Base-by-base conservation (phyloP, 2,329 filamentous ascomycete species). In the Ophiocordyceps sinensis region DNA sequence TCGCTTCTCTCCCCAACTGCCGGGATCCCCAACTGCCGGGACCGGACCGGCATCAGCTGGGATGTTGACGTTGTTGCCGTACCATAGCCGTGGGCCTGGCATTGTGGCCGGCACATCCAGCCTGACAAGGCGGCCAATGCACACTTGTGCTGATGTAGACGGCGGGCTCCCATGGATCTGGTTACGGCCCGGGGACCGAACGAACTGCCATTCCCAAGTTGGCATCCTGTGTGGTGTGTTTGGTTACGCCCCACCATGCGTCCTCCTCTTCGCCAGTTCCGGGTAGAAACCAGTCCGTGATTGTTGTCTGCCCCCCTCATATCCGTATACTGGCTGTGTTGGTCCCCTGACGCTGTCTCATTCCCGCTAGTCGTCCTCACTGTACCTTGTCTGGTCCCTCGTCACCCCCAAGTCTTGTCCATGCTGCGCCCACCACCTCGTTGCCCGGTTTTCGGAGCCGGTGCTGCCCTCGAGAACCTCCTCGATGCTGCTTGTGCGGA, bases 401-500 rank as follows among this genome's bases (percentile, higher is more conserved):
- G 82, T 79, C 34, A 91, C 69, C 1, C 85, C 83, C 40, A 93
- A 60, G 53, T 91, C 89, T 46, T 93, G 63, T 0, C 85, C 86
- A 50, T 91, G 89, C 48, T 71, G 66, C 21, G 84, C 82, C 89
- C 89, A 96, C 89, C 89, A 96, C 47, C 73, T 70, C 43, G 85
- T 68, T 15, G 94, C 85, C 31, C 73, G 72, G 48, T 79, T 76
- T 46, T 86, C 82, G 41, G 48, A 79, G 9, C 74, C 75, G 39
- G 89, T 75, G 19, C 85, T 85, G 56, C 94, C 88, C 57, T 95
- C 88, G 32, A 95, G 70, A 1, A 88, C 88, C 62, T 95, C 89
- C 58, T 95, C 88, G 45, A 96, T 91, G 59, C 94, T 87, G 59
- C 87, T 94, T 1, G 86, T 94, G 59, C 89, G 88, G 61, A 94